Percentiles rank a stretch among this genome's conserved stretches.
Conservation (phyloP, 2,329 filamentous ascomycete genomes). For the Exophiala aquamarina region DNA sequence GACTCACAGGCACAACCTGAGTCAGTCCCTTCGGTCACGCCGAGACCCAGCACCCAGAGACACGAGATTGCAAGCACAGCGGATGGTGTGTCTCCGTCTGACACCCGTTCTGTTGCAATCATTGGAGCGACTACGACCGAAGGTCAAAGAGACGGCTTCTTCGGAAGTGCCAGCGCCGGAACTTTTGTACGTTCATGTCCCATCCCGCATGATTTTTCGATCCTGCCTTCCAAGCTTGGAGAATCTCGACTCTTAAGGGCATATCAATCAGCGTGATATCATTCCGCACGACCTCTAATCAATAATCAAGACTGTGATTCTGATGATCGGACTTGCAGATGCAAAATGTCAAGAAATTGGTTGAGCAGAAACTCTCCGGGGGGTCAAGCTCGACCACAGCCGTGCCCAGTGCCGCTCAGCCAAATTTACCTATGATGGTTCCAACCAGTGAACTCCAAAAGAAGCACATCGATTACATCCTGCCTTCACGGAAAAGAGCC, state of each 20-base stretch:
- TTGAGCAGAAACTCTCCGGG: constrained; percentile 10
- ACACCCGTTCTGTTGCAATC: constrained; percentile 46
- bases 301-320: too few relatives aligned
- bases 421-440: constrained; percentile 19
- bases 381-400: constrained; percentile 40
- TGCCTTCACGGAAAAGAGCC: constrained; percentile 47
- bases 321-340: constrained; percentile 27
- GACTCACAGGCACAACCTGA: neutral
- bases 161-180: constrained; percentile 49
- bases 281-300: too few relatives aligned
- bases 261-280: too few relatives aligned
- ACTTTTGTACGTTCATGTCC: constrained; percentile 34
- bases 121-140: constrained; percentile 45
- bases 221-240: too few relatives aligned
- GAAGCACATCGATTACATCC: constrained; percentile 35
- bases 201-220: too few relatives aligned
- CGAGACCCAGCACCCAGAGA: neutral
- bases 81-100: constrained; percentile 10
- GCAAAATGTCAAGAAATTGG: constrained; percentile 41
- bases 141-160: constrained; percentile 45
- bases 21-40: neutral
- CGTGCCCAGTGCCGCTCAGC: constrained; percentile 21
- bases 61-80: neutral
- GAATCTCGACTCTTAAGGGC: too few relatives aligned
- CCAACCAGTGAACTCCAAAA: constrained; percentile 27